These are phyloP conservation scores for Arxiozyma heterogenica DNA, from an alignment of 1,139 yeast genomes.

Conservation along the genomic window DNA sequence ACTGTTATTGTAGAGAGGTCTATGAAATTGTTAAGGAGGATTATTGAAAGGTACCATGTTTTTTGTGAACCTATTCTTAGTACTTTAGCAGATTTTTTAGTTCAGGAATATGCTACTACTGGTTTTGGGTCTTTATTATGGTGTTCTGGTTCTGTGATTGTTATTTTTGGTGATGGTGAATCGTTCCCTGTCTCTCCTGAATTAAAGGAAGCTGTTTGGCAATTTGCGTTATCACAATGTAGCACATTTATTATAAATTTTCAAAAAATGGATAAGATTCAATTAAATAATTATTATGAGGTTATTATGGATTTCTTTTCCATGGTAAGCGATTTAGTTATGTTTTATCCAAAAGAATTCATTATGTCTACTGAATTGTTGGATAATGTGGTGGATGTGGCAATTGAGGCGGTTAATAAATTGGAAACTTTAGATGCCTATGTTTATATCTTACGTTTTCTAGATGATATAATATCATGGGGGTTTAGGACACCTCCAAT, in stretches of 20 bases:
- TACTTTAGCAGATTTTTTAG: slow-evolving; percentile 54
- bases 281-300: slow-evolving; percentile 49
- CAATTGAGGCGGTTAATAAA: slow-evolving; percentile 43
- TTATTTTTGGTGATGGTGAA: slow-evolving; percentile 65
- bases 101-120: slow-evolving; percentile 57
- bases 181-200: slow-evolving; percentile 26
- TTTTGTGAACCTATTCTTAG: slow-evolving; percentile 56
- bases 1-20: slow-evolving; percentile 49
- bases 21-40: slow-evolving; percentile 56
- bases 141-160: slow-evolving; percentile 78
- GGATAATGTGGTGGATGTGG: slow-evolving; percentile 50
- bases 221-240: slow-evolving; percentile 41
- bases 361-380: slow-evolving; percentile 49
- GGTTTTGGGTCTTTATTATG: slow-evolving; percentile 79
- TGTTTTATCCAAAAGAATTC: slow-evolving; percentile 66
- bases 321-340: slow-evolving; percentile 69
- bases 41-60: slow-evolving; percentile 46
- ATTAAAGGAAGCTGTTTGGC: slow-evolving; percentile 40
- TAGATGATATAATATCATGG: slow-evolving; percentile 76
- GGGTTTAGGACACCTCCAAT: slow-evolving; percentile 76
- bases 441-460: slow-evolving; percentile 58
- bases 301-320: slow-evolving; percentile 82
- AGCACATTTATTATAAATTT: slow-evolving; percentile 35
- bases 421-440: slow-evolving; percentile 66
- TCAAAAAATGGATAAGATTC: slow-evolving; percentile 23